Evolutionary conservation across 2,329 filamentous ascomycete species (phyloP).

Genomic region (Nothophoma quercina): DNA sequence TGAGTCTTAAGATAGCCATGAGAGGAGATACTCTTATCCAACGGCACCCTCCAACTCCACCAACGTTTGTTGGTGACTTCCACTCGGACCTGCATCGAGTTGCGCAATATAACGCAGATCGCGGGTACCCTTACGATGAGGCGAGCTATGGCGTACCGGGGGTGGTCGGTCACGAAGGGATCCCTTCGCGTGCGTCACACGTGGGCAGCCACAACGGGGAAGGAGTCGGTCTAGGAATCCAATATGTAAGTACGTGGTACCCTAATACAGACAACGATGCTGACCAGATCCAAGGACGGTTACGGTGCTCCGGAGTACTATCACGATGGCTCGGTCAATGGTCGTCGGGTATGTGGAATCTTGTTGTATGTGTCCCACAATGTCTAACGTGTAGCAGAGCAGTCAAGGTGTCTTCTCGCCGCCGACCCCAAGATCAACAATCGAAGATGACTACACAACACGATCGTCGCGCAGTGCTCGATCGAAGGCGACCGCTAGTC

Average conservation of each 20-base stretch:
- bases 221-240: slow-evolving; percentile 38
- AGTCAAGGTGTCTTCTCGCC: slow-evolving; percentile 45
- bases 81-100: slow-evolving; percentile 52
- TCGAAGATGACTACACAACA: slow-evolving; percentile 49
- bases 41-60: slow-evolving; percentile 49
- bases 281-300: slow-evolving; percentile 39
- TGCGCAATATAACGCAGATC: slow-evolving; percentile 53
- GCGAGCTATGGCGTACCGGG: slow-evolving; percentile 41
- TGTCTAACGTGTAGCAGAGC: slow-evolving; percentile 34
- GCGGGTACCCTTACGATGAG: slow-evolving; percentile 48
- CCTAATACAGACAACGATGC: slow-evolving; percentile 16
- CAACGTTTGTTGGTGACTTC: slow-evolving; percentile 39
- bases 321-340: slow-evolving; percentile 36
- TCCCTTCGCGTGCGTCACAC: slow-evolving; percentile 40
- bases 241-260: slow-evolving; percentile 40
- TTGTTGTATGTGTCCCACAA: neutral
- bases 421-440: slow-evolving; percentile 55
- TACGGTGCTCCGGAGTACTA: slow-evolving; percentile 42
- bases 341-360: slow-evolving; percentile 33
- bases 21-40: slow-evolving; percentile 45
- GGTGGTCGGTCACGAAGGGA: slow-evolving; percentile 35
- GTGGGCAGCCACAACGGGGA: slow-evolving; percentile 29
- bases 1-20: slow-evolving; percentile 32
- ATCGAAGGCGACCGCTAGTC: slow-evolving; percentile 32
- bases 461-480: slow-evolving; percentile 50